These are phyloP conservation scores for Hypomontagnella monticulosa DNA, from an alignment of 495 filamentous ascomycete species.

Conservation along the genomic window DNA sequence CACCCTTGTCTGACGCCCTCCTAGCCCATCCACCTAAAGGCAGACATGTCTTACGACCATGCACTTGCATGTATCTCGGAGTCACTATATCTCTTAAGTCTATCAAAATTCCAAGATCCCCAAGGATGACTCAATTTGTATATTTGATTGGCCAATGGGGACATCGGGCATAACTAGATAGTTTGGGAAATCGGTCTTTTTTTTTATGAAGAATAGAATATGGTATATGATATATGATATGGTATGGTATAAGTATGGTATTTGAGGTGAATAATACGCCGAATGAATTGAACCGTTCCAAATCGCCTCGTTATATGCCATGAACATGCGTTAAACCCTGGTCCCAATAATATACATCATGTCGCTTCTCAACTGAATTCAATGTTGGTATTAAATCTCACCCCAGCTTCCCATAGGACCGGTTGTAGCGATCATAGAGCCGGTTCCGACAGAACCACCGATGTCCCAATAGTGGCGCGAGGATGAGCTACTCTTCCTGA, in stretches of 20 bases:
- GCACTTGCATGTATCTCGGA: conserved; percentile 21
- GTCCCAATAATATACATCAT: conserved; percentile 32
- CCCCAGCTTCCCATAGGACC: conserved; percentile 78
- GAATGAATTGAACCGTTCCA: conserved; percentile 31
- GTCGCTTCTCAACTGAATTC: conserved; percentile 27
- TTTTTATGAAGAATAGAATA: too few species aligned
- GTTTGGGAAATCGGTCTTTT: conserved; percentile 18
- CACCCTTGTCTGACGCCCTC: conserved; percentile 11
- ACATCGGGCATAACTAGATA: not conserved
- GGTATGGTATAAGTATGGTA: conserved; percentile 27
- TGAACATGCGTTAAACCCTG: conserved; percentile 16
- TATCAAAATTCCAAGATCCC: conserved; percentile 17
- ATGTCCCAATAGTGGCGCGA: conserved; percentile 82
- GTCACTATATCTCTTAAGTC: conserved; percentile 23
- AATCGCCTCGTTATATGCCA: conserved; percentile 30
- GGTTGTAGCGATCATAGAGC: conserved; percentile 70
- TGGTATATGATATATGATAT: too few species aligned
- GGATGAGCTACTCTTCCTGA: conserved; percentile 68
- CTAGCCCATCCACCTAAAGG: not conserved
- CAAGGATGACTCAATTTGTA: conserved; percentile 26
- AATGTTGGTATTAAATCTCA: conserved; percentile 59
- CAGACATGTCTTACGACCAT: too few species aligned
- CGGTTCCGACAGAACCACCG: conserved; percentile 78
- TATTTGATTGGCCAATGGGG: conserved; percentile 37
- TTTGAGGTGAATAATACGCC: conserved; percentile 21